phyloP scores from a whole-genome alignment of 192 early-diverging fungal genomes.

The Ramicandelaber brevisporus region DNA sequence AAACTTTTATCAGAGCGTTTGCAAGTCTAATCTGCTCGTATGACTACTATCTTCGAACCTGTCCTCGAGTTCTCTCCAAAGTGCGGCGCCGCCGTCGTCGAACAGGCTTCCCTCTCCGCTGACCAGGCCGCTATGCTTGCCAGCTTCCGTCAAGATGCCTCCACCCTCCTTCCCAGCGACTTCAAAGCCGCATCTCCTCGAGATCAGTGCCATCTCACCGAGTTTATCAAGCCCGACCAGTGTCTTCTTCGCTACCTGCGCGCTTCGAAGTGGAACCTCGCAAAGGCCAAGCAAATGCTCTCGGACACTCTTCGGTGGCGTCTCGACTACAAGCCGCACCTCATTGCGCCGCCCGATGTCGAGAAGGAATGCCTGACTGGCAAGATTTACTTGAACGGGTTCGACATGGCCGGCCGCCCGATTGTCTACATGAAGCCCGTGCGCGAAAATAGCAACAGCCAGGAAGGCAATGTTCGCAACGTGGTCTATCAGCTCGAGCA shows the following conservation, averaged over 20 bases:
- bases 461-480: constrained; percentile 45
- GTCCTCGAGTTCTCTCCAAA: too few species aligned
- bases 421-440: constrained; percentile 51
- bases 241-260: constrained; percentile 45
- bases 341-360: constrained; percentile 42
- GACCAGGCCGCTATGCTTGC: too few species aligned
- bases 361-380: constrained; percentile 52
- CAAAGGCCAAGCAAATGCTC: constrained; percentile 33
- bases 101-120: too few species aligned
- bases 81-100: too few species aligned
- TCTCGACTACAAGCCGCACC: constrained; percentile 33
- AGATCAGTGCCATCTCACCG: too few species aligned
- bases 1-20: too few species aligned
- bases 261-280: constrained; percentile 41
- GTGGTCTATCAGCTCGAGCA: constrained; percentile 62
- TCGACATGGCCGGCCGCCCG: constrained; percentile 47
- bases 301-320: constrained; percentile 61
- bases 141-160: too few species aligned
- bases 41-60: too few species aligned
- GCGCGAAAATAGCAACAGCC: constrained; percentile 54
- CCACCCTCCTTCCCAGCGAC: too few species aligned
- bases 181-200: too few species aligned
- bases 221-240: too few species aligned
- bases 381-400: constrained; percentile 66
- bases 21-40: too few species aligned